These are phyloP conservation scores for Podospora australis DNA, from an alignment of 495 filamentous ascomycete genomes.

Conservation along the genomic window DNA sequence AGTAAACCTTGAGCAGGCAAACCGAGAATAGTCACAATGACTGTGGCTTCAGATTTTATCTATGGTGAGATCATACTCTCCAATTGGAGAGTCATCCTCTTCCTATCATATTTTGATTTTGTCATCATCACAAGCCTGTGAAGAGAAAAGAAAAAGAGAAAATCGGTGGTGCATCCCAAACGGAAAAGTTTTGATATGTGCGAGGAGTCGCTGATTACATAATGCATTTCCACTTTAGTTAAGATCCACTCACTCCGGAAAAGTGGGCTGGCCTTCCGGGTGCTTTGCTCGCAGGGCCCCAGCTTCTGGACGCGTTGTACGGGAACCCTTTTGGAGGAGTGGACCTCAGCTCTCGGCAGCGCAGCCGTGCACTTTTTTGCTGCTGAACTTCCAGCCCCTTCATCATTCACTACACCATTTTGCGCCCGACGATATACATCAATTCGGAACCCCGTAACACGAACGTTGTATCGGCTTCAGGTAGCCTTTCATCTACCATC, in stretches of 20 bases:
- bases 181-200: constrained; percentile 8
- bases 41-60: constrained; percentile 49
- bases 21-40: not conserved
- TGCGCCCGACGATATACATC: not conserved
- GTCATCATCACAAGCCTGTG: constrained; percentile 52
- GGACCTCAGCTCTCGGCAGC: too few relatives aligned
- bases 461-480: too few relatives aligned
- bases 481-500: too few relatives aligned
- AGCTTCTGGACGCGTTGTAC: too few relatives aligned
- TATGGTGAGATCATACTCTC: constrained; percentile 49
- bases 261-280: too few relatives aligned
- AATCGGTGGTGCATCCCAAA: constrained; percentile 1
- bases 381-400: constrained; percentile 14
- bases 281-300: too few relatives aligned
- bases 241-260: too few relatives aligned
- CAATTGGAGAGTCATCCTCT: constrained; percentile 46
- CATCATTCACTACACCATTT: not conserved
- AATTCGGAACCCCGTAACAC: too few relatives aligned
- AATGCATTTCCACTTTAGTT: constrained; percentile 1
- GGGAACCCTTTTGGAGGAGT: too few relatives aligned
- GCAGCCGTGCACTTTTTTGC: too few relatives aligned
- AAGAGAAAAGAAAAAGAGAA: constrained; percentile 16
- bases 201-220: constrained; percentile 7
- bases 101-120: constrained; percentile 50
- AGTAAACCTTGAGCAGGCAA: not conserved